Conservation (phyloP, 2,329 filamentous ascomycete genomes). For the Fusarium sp. region DNA sequence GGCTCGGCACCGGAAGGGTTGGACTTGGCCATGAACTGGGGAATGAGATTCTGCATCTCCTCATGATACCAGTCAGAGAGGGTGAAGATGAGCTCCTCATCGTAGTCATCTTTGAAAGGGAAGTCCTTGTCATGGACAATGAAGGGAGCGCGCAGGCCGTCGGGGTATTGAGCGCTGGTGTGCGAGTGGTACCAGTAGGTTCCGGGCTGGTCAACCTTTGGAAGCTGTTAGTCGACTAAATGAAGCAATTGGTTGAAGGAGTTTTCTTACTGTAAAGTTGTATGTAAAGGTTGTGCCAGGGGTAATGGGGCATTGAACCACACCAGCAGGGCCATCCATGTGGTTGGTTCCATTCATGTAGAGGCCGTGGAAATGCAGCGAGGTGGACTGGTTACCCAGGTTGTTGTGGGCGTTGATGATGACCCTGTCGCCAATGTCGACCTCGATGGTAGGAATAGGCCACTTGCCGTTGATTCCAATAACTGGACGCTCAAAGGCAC, state of each 20-base stretch:
- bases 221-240: background rate
- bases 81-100: slow-evolving; percentile 73
- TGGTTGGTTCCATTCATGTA: slow-evolving; percentile 74
- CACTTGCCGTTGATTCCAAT: slow-evolving; percentile 84
- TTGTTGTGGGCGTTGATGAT: slow-evolving; percentile 70
- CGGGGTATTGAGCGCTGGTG: slow-evolving; percentile 74
- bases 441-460: slow-evolving; percentile 77
- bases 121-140: slow-evolving; percentile 72
- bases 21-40: slow-evolving; percentile 62
- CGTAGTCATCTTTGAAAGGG: slow-evolving; percentile 68
- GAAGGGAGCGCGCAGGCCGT: slow-evolving; percentile 74
- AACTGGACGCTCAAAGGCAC: slow-evolving; percentile 67
- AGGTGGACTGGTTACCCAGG: slow-evolving; percentile 72
- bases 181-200: slow-evolving; percentile 87
- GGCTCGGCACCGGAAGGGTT: slow-evolving; percentile 73
- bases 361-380: slow-evolving; percentile 78
- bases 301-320: slow-evolving; percentile 75
- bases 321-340: slow-evolving; percentile 77
- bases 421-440: slow-evolving; percentile 70
- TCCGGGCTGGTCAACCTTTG: slow-evolving; percentile 71
- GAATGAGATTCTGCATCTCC: slow-evolving; percentile 61
- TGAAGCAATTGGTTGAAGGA: background rate
- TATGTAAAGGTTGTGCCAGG: slow-evolving; percentile 75
- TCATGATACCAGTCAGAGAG: slow-evolving; percentile 80
- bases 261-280: slow-evolving; percentile 70